Percentiles rank a stretch among this genome's conserved stretches.
These are phyloP conservation scores for Aspergillus sojae DNA, from an alignment of 2,329 filamentous ascomycete species.

Conservation along the genomic window DNA sequence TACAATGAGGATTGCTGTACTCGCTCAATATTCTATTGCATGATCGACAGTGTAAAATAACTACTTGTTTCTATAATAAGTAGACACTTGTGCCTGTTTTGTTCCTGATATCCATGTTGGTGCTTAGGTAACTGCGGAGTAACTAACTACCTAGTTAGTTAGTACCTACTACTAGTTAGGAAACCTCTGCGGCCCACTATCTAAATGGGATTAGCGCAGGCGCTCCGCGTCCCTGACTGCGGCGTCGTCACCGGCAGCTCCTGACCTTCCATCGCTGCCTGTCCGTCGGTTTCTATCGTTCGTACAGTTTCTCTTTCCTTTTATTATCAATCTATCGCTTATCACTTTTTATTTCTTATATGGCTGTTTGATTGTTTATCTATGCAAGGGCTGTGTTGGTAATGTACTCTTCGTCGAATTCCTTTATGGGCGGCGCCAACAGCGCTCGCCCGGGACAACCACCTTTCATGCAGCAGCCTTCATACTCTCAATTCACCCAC, in stretches of 20 bases:
- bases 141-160: too few relatives aligned
- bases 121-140: not conserved
- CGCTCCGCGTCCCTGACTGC: slow-evolving; percentile 29
- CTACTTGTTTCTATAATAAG: not conserved
- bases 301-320: slow-evolving; percentile 20
- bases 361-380: slow-evolving; percentile 13
- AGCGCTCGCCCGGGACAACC: slow-evolving; percentile 71
- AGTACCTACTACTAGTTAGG: too few relatives aligned
- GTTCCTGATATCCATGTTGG: not conserved
- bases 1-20: not conserved
- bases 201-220: slow-evolving; percentile 23
- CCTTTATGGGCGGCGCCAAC: slow-evolving; percentile 78
- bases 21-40: not conserved
- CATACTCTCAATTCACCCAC: slow-evolving; percentile 43
- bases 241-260: slow-evolving; percentile 33
- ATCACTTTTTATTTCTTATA: slow-evolving; percentile 5
- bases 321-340: slow-evolving; percentile 3
- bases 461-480: slow-evolving; percentile 57
- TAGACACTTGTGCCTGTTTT: not conserved
- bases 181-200: slow-evolving; percentile 5
- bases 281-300: slow-evolving; percentile 19
- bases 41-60: not conserved
- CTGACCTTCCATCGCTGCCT: slow-evolving; percentile 26
- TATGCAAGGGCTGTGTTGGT: slow-evolving; percentile 30
- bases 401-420: slow-evolving; percentile 92